phyloP scores from a whole-genome alignment of 2,329 filamentous ascomycete genomes.

The Diaporthe aspalathi region DNA sequence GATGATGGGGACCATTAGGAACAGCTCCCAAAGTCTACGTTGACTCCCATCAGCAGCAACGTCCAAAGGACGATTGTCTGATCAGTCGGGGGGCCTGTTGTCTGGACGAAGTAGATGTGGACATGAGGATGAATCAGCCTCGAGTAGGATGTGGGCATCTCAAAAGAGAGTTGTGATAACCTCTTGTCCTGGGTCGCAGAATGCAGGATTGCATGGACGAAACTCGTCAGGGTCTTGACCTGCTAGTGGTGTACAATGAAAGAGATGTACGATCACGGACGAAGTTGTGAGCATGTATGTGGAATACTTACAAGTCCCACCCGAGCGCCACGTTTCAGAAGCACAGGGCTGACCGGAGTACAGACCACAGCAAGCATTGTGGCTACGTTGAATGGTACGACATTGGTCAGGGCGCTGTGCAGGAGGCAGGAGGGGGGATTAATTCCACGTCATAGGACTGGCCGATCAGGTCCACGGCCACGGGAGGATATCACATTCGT shows the following conservation, averaged over 20 bases:
- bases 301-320: neutral
- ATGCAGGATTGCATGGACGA: neutral
- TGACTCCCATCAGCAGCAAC: neutral
- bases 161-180: neutral
- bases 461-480: neutral
- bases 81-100: too few relatives aligned
- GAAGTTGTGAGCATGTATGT: neutral
- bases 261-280: neutral
- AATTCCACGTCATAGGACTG: too few relatives aligned
- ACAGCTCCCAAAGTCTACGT: too few relatives aligned
- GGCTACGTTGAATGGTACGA: neutral
- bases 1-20: slow-evolving; percentile 21
- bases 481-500: neutral
- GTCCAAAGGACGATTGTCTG: neutral
- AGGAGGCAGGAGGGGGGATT: neutral
- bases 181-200: neutral
- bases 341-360: neutral
- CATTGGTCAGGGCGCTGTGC: neutral
- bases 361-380: neutral
- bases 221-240: neutral
- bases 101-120: neutral
- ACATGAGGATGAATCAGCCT: neutral
- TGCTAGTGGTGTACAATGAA: too few relatives aligned
- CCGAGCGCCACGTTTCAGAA: neutral
- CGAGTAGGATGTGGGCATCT: too few relatives aligned